phyloP scores from a whole-genome alignment of 805 yeast genomes.

The Clavispora fructus region DNA sequence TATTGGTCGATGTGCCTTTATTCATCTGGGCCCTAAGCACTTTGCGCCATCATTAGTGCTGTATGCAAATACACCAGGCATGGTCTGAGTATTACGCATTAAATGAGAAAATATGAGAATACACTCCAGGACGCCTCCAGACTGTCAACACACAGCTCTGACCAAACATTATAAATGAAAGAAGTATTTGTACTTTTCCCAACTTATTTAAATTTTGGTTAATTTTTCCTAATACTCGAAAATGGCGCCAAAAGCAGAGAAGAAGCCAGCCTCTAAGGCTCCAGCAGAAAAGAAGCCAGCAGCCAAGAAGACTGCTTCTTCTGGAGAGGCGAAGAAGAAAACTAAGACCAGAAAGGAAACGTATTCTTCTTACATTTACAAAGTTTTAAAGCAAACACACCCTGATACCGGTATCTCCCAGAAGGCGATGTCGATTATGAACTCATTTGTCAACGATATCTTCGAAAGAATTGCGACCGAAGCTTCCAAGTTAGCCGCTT shows the following conservation, averaged over 20 bases:
- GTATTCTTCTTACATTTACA: conserved; percentile 96
- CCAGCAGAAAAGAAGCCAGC: conserved; percentile 93
- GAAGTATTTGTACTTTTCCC: too few species aligned
- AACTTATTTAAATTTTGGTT: too few species aligned
- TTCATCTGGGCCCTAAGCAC: too few species aligned
- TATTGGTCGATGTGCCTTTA: too few species aligned
- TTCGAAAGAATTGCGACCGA: conserved; percentile 97
- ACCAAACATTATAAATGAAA: too few species aligned
- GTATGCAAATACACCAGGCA: too few species aligned
- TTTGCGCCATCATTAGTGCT: too few species aligned
- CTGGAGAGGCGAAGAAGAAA: conserved; percentile 84
- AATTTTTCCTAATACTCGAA: neutral
- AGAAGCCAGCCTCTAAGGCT: conserved; percentile 90
- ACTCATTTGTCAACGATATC: conserved; percentile 96
- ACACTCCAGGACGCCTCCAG: too few species aligned
- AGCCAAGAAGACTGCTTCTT: conserved; percentile 81
- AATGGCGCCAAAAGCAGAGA: conserved; percentile 46
- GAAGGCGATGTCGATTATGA: conserved; percentile 97
- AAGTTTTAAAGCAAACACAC: conserved; percentile 97
- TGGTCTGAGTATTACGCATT: too few species aligned
- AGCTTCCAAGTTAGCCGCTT: conserved; percentile 97
- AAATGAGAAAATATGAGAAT: too few species aligned
- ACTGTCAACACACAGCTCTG: too few species aligned
- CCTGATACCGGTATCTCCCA: conserved; percentile 99
- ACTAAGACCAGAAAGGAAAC: conserved; percentile 96